phyloP scores from a whole-genome alignment of 148 eudicot genomes.

The Rhododendron mucronatum region DNA sequence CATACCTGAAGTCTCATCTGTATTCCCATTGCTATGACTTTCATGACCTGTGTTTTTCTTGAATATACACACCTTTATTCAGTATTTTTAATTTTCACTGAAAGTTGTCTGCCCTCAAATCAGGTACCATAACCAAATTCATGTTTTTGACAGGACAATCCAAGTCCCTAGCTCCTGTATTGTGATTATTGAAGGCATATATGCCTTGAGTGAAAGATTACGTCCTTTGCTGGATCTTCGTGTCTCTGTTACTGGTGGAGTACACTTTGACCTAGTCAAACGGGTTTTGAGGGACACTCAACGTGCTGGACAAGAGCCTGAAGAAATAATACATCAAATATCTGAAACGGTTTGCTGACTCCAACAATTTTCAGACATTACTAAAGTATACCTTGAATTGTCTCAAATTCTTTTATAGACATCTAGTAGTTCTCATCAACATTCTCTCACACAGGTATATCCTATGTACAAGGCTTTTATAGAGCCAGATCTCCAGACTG shows the following conservation, averaged over 20 bases:
- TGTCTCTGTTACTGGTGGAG: conserved; percentile 96
- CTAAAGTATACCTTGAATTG: conserved; percentile 1
- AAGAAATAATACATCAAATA: conserved; percentile 95
- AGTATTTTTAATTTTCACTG: background rate
- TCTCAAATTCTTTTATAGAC: background rate
- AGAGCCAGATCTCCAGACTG: conserved; percentile 91
- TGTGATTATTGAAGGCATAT: conserved; percentile 91
- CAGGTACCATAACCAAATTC: conserved; percentile 1
- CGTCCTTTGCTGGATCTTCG: conserved; percentile 92
- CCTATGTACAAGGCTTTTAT: conserved; percentile 99
- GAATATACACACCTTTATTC: background rate
- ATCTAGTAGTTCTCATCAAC: conserved; percentile 12
- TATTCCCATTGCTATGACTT: background rate
- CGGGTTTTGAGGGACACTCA: conserved; percentile 94
- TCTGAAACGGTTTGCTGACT: conserved; percentile 70
- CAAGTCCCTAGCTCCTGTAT: conserved; percentile 84
- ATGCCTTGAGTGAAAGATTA: conserved; percentile 87
- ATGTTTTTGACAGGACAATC: conserved; percentile 53
- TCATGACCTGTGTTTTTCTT: background rate
- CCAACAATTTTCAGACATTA: background rate
- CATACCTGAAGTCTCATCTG: background rate
- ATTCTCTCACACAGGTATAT: conserved; percentile 59
- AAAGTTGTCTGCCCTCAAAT: background rate
- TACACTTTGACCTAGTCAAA: conserved; percentile 95
- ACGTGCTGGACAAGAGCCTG: conserved; percentile 98